These are phyloP conservation scores for Herpetomonas tarakana DNA, from an alignment of 208 protist species.

Conservation along the genomic window DNA sequence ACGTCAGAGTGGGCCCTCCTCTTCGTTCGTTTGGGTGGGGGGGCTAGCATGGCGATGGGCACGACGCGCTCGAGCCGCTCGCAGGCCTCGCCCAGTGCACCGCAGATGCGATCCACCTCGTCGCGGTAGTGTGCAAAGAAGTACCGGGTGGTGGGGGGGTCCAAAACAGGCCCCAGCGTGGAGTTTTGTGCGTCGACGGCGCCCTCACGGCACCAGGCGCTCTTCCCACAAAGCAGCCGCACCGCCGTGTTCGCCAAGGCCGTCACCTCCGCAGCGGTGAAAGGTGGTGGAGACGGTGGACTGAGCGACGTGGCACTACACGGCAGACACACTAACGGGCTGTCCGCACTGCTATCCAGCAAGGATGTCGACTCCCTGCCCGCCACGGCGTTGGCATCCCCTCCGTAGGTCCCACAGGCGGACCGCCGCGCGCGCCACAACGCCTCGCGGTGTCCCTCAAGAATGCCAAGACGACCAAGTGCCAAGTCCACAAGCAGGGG, in stretches of 20 bases:
- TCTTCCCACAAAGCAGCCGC: conserved; percentile 29
- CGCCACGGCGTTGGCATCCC: not conserved
- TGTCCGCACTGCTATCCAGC: no score
- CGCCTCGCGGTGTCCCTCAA: not conserved
- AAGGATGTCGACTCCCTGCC: no score
- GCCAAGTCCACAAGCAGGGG: conserved; percentile 25
- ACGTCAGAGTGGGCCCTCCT: no score
- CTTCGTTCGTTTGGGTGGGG: conserved; percentile 2
- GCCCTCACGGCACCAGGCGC: conserved; percentile 22
- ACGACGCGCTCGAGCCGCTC: conserved; percentile 23
- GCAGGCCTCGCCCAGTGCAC: conserved; percentile 21
- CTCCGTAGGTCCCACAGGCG: not conserved
- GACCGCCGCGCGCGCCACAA: conserved; percentile 3
- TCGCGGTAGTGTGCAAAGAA: conserved; percentile 21
- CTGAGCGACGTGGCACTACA: not conserved
- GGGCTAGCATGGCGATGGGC: conserved; percentile 11
- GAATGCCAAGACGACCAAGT: conserved; percentile 3
- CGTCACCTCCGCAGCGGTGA: not conserved
- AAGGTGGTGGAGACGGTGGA: not conserved
- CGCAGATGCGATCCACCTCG: conserved; percentile 15
- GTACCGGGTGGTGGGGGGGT: conserved; percentile 15
- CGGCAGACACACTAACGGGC: no score
- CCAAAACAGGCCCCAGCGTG: conserved; percentile 32
- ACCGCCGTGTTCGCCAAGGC: conserved; percentile 13
- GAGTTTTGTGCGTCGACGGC: conserved; percentile 21